Percentiles rank a stretch among this genome's conserved stretches.
Evolutionary conservation across 305 asterid genomes (phyloP).

Genomic region (Ajuga reptans): DNA sequence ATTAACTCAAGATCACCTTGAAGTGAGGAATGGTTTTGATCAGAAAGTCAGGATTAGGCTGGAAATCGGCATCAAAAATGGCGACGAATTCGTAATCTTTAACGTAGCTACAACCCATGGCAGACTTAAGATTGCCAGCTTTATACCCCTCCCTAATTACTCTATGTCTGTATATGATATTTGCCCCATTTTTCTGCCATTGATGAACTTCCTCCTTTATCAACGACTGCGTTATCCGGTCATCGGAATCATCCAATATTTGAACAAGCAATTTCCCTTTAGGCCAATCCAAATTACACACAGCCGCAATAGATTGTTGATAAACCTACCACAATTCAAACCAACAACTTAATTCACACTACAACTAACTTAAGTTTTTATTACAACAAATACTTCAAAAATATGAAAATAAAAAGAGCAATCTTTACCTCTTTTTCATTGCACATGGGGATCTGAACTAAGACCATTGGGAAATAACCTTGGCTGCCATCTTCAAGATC

Average conservation of each 20-base stretch:
- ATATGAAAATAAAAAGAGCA: neutral
- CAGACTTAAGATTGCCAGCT: constrained; percentile 91
- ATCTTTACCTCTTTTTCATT: constrained; percentile 92
- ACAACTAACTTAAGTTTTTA: no score
- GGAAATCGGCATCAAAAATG: constrained; percentile 84
- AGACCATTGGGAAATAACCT: constrained; percentile 75
- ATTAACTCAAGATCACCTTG: constrained; percentile 44
- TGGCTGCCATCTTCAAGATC: constrained; percentile 69
- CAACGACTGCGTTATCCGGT: constrained; percentile 44
- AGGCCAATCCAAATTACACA: constrained; percentile 84
- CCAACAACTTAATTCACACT: no score
- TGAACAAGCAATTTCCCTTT: constrained; percentile 62
- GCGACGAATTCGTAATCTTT: constrained; percentile 88
- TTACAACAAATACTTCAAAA: no score
- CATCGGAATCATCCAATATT: constrained; percentile 86
- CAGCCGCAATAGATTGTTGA: constrained; percentile 88
- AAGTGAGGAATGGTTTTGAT: constrained; percentile 66
- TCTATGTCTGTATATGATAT: constrained; percentile 77
- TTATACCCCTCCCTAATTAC: constrained; percentile 84
- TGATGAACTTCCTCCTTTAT: constrained; percentile 69
- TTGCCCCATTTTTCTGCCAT: constrained; percentile 79
- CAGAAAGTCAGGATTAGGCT: constrained; percentile 76
- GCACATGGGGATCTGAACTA: constrained; percentile 96
- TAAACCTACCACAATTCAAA: constrained; percentile 48
- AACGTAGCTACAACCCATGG: constrained; percentile 80